Base-by-base conservation (phyloP, 768 basidiomycete species). In the Lepiota venenata region DNA sequence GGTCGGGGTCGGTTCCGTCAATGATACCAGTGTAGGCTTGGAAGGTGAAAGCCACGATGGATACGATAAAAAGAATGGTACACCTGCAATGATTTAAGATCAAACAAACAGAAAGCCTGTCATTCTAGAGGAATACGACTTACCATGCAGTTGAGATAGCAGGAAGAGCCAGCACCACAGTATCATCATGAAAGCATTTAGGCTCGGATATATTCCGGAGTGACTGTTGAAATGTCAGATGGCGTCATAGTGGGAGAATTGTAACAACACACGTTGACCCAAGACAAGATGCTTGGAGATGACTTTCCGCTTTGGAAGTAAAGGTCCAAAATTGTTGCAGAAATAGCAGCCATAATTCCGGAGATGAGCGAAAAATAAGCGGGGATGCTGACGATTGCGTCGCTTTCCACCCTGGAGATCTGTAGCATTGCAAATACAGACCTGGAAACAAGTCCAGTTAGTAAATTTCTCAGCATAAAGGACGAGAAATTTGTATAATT, bases 61-160 rank as follows among this genome's bases (percentile, higher is more conserved):
- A 37, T 20, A 52, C 21, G 11, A 46, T 45, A 25, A 45, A 52
- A 16, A 52, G 35, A 21, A 52, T 36, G 4, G 51, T 46, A 18
- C 32, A 52, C 51, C 51, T 52, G 22, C 9, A 20, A 38, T 20
- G 15, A 21, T 20, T 15, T 1, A 27, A 2, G 11, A 15, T 22
- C 4, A 38, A 44, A 20, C 8, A 11, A 32, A 20, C 8, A 11
- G 9, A 32, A 32, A 15, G n/a, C 4, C n/a, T 15, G 8, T 18
- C 9, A 20, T 0, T 11, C 8, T 15, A 15, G 2, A 6, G 38
- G 22, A 12, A 29, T 7, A 10, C 6, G 14, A 6, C 43, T 20
- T 25, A 52, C 51, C 51, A 52, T 45, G 51, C 51, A 14, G 51
- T 52, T 21, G 51, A 52, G 35, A 37, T 45, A 25, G 51, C 42